Base-by-base conservation (phyloP, 805 yeast genomes). In the Candida sphagnicola region DNA sequence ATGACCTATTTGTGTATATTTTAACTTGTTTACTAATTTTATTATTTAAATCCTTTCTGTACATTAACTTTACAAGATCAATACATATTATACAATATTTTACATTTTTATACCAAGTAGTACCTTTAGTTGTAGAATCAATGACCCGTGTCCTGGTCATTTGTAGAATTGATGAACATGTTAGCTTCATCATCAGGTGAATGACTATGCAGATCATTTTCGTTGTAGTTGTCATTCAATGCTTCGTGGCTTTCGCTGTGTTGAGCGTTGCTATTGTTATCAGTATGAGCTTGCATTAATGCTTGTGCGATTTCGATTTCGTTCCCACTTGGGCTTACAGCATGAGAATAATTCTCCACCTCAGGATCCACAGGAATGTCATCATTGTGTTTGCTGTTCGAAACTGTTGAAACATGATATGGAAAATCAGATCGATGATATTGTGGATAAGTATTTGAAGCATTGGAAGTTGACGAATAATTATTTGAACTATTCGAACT, bases 231-330 rank as follows among this genome's bases (percentile, higher is more conserved):
- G 11, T 28, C 28, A 24, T 10, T 4, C 28, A 25, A 16, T 31
- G 32, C 2, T 30, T 28, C 8, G 24, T 31, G 13, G 19, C 30
- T 26, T 28, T 44, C 45, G 18, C 51, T 51, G 28, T 42, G 43
- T 14, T 53, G 54, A 18, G 46, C 64, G 6, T 8, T 26, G 6
- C 23, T 24, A 10, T 23, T 15, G 11, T 23, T 15, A 11, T 51
- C 65, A 37, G 68, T 77, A 45, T 72, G 77, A 0, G 83, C 81
- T 43, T 78, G 82, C 35, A 80, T 78, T 48, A 80, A 60, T 0
- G 84, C 86, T 31, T 82, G 62, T 1, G 86, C 85, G 47, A 80
- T 80, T 34, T 78, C 83, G 28, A 79, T 75, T 46, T 78, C 84
- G 35, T 73, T 78, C 5, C 67, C 62, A 8, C 50, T 59, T 8